Conservation (phyloP, 257 asterid species). For the Paraleonurus japonicus region DNA sequence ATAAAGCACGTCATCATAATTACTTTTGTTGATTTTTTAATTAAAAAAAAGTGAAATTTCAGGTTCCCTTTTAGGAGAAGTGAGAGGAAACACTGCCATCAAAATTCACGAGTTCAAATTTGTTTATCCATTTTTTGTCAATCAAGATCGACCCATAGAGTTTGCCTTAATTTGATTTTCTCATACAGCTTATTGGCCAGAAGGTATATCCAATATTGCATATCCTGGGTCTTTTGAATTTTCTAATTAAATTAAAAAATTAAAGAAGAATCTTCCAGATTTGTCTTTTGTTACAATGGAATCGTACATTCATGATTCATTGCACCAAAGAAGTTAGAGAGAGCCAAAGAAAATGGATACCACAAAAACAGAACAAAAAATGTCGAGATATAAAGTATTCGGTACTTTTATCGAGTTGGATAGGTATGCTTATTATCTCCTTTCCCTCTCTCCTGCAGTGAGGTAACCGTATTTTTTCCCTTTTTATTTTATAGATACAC, state of each 20-base stretch:
- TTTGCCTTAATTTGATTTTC: not conserved
- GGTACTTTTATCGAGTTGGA: not conserved
- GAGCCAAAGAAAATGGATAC: not conserved
- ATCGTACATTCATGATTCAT: not conserved
- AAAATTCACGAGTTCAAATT: too few species aligned
- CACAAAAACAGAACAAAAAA: not conserved
- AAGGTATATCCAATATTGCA: not conserved
- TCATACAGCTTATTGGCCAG: not conserved
- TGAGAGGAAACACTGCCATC: too few species aligned
- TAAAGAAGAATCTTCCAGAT: not conserved
- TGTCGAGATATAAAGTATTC: slow-evolving; percentile 7
- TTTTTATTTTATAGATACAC: too few species aligned
- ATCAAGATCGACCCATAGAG: not conserved
- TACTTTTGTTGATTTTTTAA: too few species aligned
- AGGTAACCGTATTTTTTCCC: too few species aligned
- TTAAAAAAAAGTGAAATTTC: too few species aligned
- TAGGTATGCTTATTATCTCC: not conserved
- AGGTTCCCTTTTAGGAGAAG: too few species aligned
- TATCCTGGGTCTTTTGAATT: not conserved
- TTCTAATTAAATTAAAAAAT: not conserved
- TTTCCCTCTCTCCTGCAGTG: not conserved
- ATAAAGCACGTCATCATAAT: too few species aligned
- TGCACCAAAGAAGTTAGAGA: not conserved
- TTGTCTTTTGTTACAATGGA: slow-evolving; percentile 15
- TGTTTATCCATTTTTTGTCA: too few species aligned